Evolutionary conservation across 1,139 yeast genomes (phyloP).

Genomic region (Hanseniaspora uvarum): DNA sequence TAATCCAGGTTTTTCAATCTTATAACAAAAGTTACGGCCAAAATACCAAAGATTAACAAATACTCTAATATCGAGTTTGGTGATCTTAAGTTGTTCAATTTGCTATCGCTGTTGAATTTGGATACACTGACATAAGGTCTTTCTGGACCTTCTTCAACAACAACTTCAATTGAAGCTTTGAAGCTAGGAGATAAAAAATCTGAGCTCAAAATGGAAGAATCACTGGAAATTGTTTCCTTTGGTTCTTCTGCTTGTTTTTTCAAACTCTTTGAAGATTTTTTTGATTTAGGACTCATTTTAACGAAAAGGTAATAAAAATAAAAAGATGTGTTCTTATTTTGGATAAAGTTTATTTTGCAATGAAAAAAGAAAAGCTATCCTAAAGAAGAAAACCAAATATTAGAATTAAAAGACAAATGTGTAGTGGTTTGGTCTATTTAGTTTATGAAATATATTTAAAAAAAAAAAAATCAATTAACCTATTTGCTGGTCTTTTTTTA

Average conservation of each 20-base stretch:
- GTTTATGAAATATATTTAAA: not conserved
- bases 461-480: not conserved
- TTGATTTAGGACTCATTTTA: conserved; percentile 2
- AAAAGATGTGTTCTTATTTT: not conserved
- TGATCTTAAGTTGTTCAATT: conserved; percentile 34
- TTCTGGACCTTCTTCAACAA: conserved; percentile 35
- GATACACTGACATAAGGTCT: conserved; percentile 41
- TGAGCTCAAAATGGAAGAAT: not conserved
- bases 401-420: not conserved
- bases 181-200: conserved; percentile 16
- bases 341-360: not conserved
- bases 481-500: too few species aligned
- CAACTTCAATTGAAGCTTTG: conserved; percentile 41
- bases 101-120: conserved; percentile 19
- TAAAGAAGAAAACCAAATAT: not conserved
- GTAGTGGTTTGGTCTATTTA: not conserved
- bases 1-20: conserved; percentile 51
- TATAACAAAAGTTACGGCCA: conserved; percentile 45
- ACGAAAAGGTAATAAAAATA: not conserved
- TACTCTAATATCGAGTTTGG: conserved; percentile 33
- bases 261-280: conserved; percentile 6
- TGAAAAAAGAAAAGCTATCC: not conserved
- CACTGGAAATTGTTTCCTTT: not conserved
- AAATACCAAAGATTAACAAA: conserved; percentile 39
- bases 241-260: not conserved